Base-by-base conservation (phyloP, 2,329 filamentous ascomycete species). In the Talaromyces atroroseus region DNA sequence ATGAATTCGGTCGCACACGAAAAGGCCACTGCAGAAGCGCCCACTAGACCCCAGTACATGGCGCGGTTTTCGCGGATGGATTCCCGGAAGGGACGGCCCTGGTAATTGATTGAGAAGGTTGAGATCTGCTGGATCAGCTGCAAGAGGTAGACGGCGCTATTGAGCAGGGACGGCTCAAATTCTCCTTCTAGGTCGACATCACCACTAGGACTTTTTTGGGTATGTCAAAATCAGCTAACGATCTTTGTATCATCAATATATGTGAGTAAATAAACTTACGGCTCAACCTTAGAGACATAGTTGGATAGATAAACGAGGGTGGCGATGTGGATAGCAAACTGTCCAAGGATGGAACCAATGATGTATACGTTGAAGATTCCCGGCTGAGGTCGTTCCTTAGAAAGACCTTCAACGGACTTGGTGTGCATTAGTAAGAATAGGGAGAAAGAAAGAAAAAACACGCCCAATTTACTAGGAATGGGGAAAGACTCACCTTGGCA, bases 361-460 rank as follows among this genome's bases (percentile, higher is more conserved):
- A 99, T 97, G 79, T 99, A 99, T 52, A 91, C 82, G 77, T 99
- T 99, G 81, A 97, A 97, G 70, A 99, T 99, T 75, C 97, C 96
- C 55, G 92, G 92, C 76, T 99, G 94, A 0, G 94, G 94, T 40
- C 94, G 88, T 75, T 99, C 94, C 76, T 96, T 96, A 61, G 92
- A 96, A 23, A 99, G 80, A 36, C 89, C 88, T 76, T 99, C 94
- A 52, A 99, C 94, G 29, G 94, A 90, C 78, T 84, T 59, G 2
- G 46, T 54, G 45, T 26, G 46, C 14, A 50, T 66, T 58, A 64
- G 59, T n/a, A 23, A 20, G 20, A 26, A 7, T 26, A 26, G 24
- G 3, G 11, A 8, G 26, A 10, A 4, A 29, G 26, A 11, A 29
- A 10, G 5, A 10, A 29, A 29, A 29, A 29, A 29, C n/a, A n/a